Base-by-base conservation (phyloP, 163 green algal species). In the Scenedesmus sp. region DNA sequence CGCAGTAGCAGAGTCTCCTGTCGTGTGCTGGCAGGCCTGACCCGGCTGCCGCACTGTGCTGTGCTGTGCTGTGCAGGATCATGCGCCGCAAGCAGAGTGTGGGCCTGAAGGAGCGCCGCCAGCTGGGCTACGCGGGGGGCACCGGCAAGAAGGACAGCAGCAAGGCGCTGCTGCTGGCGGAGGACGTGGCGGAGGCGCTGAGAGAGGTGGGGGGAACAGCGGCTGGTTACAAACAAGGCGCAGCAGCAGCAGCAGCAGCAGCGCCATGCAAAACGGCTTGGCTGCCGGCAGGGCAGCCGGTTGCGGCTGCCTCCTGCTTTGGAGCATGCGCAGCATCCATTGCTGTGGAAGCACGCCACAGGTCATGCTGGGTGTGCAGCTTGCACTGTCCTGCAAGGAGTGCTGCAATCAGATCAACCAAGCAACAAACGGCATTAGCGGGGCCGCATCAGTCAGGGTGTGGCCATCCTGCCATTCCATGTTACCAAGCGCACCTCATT, bases 91-190 rank as follows among this genome's bases (percentile, higher is more conserved):
- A 87, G 54, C 88, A 92, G 81, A 6, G 54, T 52, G 54, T 92
- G 81, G 13, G 15, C 0, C 46, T 83, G 4, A 52, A 23, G 13
- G 8, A 7, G 18, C 88, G 79, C 9, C 88, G 81, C 2, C 88
- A 88, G 88, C 79, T 92, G 79, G 81, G 81, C 20, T 92, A 88
- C 54, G 59, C 86, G 5, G 86, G 57, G 6, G 81, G 62, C 0
- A 89, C 89, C 54, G 88, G 88, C 56, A 94, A 93, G 92, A 94
- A 94, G 89, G 92, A 94, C 60, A 60, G 91, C 34, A 93, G 92
- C 66, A 84, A 66, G 4, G 56, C 26, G 1, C 23, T 93, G 79
- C 79, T 94, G 79, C 92, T 91, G 8, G 89, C 89, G 1, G 92
- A 94, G 46, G 92, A 94, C 77, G 77, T 94, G 23, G 89, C 89